Conservation (phyloP, 176 grass and related monocot genomes). For the Saccharum officinarum region DNA sequence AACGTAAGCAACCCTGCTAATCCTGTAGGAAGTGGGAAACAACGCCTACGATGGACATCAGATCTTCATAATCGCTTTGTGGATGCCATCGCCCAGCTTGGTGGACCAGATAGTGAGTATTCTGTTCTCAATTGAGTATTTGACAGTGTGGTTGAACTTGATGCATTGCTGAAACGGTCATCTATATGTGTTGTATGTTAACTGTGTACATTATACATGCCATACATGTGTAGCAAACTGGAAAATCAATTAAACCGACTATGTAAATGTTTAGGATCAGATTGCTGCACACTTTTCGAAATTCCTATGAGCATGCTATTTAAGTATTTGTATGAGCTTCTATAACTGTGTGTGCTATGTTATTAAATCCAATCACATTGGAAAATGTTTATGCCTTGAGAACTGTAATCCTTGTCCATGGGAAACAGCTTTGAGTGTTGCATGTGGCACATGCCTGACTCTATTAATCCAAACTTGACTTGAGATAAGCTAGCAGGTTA, state of each 20-base stretch:
- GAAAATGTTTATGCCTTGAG: conserved; percentile 38
- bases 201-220: not conserved
- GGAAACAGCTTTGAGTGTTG: conserved; percentile 25
- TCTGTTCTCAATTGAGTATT: conserved; percentile 62
- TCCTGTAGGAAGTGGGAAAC: conserved; percentile 70
- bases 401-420: conserved; percentile 20
- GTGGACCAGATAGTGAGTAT: conserved; percentile 98
- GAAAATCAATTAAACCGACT: not conserved
- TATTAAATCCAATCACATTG: conserved; percentile 46
- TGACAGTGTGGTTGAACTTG: conserved; percentile 15
- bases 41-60: conserved; percentile 87
- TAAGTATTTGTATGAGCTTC: conserved; percentile 14
- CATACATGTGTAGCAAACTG: not conserved
- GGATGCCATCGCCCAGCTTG: conserved; percentile 92
- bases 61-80: conserved; percentile 98
- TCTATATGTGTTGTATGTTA: not conserved
- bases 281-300: not conserved
- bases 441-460: conserved; percentile 25
- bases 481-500: conserved; percentile 29
- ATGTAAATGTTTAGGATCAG: conserved; percentile 21
- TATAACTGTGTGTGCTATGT: conserved; percentile 14
- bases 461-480: conserved; percentile 20
- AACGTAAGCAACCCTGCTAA: conserved; percentile 58
- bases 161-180: not conserved
- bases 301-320: not conserved